Evolutionary conservation across 495 filamentous ascomycete species (phyloP).

Genomic region (Rostrohypoxylon terebratum): DNA sequence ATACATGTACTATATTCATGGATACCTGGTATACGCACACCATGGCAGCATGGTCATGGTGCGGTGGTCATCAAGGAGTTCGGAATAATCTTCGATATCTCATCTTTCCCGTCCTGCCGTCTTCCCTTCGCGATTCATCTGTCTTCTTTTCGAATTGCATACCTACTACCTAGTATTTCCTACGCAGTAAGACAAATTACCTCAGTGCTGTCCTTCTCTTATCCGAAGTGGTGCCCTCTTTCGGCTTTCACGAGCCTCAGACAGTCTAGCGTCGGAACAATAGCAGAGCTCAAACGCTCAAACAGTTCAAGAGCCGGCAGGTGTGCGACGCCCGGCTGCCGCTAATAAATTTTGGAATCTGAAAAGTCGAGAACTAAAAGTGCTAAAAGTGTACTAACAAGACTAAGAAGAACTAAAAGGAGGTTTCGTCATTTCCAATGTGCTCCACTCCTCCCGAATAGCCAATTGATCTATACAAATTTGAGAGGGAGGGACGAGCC

Average conservation of each 20-base stretch:
- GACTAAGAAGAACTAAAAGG: conserved; percentile 24
- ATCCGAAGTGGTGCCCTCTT: conserved; percentile 2
- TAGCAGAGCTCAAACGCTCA: conserved; percentile 16
- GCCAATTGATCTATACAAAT: conserved; percentile 15
- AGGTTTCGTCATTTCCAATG: conserved; percentile 44
- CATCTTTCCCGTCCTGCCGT: neutral
- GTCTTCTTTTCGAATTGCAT: neutral
- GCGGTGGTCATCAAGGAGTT: neutral
- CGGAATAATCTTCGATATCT: neutral
- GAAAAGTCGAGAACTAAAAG: conserved; percentile 9
- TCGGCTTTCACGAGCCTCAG: conserved; percentile 9
- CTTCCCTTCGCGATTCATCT: neutral
- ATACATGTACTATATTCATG: neutral
- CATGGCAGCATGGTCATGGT: too few species aligned
- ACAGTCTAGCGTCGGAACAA: conserved; percentile 18
- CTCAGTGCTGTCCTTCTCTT: neutral
- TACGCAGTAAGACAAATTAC: too few species aligned
- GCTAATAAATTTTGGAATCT: conserved; percentile 29
- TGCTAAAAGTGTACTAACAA: too few species aligned
- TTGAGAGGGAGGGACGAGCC: conserved; percentile 20
- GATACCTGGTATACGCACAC: too few species aligned
- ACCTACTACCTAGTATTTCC: neutral
- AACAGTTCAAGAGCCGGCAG: conserved; percentile 35
- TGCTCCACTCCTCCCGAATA: conserved; percentile 29
- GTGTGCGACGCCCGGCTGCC: conserved; percentile 16